Percentiles rank a stretch among this genome's conserved stretches.
These are phyloP conservation scores for Hypomontagnella monticulosa DNA, from an alignment of 495 filamentous ascomycete species.

Conservation along the genomic window DNA sequence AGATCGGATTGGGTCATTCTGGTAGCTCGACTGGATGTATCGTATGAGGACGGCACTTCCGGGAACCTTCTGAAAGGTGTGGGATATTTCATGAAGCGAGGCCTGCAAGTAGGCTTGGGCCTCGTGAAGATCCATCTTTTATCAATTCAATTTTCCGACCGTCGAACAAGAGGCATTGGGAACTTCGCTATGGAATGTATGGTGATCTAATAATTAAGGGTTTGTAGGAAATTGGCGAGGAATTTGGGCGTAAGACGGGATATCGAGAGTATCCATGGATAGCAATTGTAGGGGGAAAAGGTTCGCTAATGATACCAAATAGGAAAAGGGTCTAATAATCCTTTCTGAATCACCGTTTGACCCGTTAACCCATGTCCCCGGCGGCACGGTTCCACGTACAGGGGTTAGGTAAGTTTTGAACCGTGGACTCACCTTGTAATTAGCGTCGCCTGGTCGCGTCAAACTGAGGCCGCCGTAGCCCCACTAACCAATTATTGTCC, in stretches of 20 bases:
- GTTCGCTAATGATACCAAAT: constrained; percentile 19
- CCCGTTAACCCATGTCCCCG: background rate
- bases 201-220: constrained; percentile 9
- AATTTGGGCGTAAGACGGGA: constrained; percentile 19
- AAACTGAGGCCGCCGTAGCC: too few species aligned
- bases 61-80: constrained; percentile 85
- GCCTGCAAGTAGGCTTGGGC: constrained; percentile 74
- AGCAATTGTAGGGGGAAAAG: constrained; percentile 27
- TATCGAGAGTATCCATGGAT: background rate
- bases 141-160: constrained; percentile 2
- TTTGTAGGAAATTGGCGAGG: constrained; percentile 19
- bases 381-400: background rate
- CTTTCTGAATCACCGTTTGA: background rate
- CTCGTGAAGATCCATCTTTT: constrained; percentile 82
- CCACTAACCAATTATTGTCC: too few species aligned
- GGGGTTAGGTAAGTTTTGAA: background rate
- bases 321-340: constrained; percentile 22
- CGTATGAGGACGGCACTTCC: constrained; percentile 93
- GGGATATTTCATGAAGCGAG: constrained; percentile 70
- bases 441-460: too few species aligned
- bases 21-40: constrained; percentile 96
- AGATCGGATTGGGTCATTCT: constrained; percentile 93
- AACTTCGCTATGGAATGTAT: constrained; percentile 4
- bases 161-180: constrained; percentile 19
- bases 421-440: background rate